Percentiles rank a stretch among this genome's conserved stretches.
phyloP scores from a whole-genome alignment of 23 red algal genomes.

The Agarophyton chilense region DNA sequence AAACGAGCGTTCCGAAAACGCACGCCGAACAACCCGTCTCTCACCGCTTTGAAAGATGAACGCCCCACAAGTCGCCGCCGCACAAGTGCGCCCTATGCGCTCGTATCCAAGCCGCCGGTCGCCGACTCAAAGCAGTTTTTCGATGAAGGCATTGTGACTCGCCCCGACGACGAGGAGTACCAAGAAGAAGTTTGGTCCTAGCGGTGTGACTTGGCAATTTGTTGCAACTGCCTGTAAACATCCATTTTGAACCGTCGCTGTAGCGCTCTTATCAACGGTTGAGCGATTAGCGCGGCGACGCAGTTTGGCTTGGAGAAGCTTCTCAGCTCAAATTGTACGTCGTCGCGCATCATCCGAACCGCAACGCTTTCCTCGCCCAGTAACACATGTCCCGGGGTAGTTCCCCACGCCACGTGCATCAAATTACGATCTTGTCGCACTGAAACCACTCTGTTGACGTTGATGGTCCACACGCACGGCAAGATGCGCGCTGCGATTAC shows the following conservation, averaged over 20 bases:
- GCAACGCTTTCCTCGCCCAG: conserved; percentile 47
- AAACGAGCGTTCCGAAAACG: neutral
- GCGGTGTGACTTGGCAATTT: neutral
- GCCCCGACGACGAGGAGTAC: neutral
- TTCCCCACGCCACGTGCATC: conserved; percentile 41
- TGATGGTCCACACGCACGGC: conserved; percentile 54
- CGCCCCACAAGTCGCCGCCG: neutral
- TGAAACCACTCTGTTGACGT: conserved; percentile 49
- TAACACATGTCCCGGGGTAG: conserved; percentile 50
- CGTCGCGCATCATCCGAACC: neutral
- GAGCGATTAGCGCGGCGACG: neutral
- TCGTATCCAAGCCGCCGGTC: neutral
- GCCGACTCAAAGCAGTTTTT: too few species aligned
- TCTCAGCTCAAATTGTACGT: conserved; percentile 44
- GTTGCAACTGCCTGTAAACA: neutral
- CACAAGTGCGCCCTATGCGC: neutral
- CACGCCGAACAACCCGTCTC: neutral
- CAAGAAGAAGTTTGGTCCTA: neutral
- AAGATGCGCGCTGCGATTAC: conserved; percentile 50
- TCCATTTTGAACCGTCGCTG: conserved; percentile 21
- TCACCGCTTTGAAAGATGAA: neutral
- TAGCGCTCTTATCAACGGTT: conserved; percentile 4
- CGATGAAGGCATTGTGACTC: neutral
- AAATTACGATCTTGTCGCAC: neutral
- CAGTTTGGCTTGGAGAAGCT: conserved; percentile 29